phyloP scores from a whole-genome alignment of 495 filamentous ascomycete genomes.

The Bombardia bombarda region DNA sequence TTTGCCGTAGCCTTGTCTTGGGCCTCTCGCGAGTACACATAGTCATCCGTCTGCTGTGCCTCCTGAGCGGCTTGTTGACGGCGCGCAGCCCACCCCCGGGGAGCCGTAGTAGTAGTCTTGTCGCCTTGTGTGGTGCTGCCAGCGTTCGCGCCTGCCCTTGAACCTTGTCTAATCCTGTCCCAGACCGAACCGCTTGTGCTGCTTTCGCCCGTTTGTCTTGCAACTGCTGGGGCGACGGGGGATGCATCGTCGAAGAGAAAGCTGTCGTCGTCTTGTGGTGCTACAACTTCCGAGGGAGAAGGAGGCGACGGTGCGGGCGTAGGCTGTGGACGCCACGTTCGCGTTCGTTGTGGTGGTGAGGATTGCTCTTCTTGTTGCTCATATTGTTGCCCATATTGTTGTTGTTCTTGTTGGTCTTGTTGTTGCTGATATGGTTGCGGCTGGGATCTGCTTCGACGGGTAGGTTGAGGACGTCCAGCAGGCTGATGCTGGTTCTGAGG shows the following conservation, averaged over 20 bases:
- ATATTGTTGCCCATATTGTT: too few relatives aligned
- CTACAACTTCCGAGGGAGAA: neutral
- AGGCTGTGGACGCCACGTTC: neutral
- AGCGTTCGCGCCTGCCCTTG: neutral
- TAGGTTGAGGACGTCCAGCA: neutral
- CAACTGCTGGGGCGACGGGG: constrained; percentile 21
- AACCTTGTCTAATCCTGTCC: constrained; percentile 28
- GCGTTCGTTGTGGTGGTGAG: too few relatives aligned
- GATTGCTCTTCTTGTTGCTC: neutral
- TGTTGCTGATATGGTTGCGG: neutral
- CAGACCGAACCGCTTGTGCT: constrained; percentile 23
- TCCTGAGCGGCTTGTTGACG: constrained; percentile 7
- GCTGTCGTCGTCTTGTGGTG: constrained; percentile 14
- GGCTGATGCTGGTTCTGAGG: too few relatives aligned
- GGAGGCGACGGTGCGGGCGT: neutral
- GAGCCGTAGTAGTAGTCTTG: neutral
- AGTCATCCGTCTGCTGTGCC: constrained; percentile 18
- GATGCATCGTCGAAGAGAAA: constrained; percentile 34
- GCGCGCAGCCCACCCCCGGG: constrained; percentile 12
- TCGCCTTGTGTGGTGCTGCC: neutral
- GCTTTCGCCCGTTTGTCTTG: neutral
- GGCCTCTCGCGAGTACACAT: constrained; percentile 25
- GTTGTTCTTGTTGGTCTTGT: neutral
- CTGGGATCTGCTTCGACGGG: neutral
- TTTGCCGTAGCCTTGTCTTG: constrained; percentile 29